Conservation (phyloP, 768 basidiomycete genomes). For the Termitomyces sp. region DNA sequence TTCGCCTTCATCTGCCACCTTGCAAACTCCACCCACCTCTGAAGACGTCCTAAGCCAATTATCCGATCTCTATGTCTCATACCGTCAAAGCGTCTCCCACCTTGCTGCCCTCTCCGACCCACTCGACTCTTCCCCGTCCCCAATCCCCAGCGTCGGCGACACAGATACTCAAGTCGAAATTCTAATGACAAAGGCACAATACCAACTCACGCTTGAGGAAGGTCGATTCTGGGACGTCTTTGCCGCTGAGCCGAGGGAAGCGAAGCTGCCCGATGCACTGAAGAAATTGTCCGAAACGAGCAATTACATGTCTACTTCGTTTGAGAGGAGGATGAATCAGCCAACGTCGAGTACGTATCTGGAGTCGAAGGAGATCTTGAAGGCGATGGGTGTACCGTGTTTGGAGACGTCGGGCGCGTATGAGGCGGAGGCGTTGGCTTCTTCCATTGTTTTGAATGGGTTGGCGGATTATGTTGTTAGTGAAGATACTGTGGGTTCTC, state of each 20-base stretch:
- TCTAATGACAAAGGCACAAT: slow-evolving; percentile 57
- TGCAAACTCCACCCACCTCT: not conserved
- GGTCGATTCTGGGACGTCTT: slow-evolving; percentile 52
- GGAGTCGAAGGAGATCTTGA: slow-evolving; percentile 63
- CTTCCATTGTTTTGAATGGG: slow-evolving; percentile 68
- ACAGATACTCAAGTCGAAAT: slow-evolving; percentile 33
- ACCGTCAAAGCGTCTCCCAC: slow-evolving; percentile 39
- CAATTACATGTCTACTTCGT: slow-evolving; percentile 54
- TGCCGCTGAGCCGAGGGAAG: slow-evolving; percentile 7
- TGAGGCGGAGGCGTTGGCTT: slow-evolving; percentile 86
- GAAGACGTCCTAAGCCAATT: slow-evolving; percentile 31
- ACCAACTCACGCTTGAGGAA: slow-evolving; percentile 55
- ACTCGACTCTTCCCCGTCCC: slow-evolving; percentile 6
- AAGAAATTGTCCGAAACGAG: slow-evolving; percentile 37
- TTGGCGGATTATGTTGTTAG: slow-evolving; percentile 84
- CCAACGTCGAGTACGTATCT: slow-evolving; percentile 64
- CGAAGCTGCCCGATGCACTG: not conserved
- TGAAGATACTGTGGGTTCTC: slow-evolving; percentile 74
- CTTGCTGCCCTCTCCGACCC: slow-evolving; percentile 32
- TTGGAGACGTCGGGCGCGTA: slow-evolving; percentile 60
- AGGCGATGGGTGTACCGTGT: slow-evolving; percentile 80
- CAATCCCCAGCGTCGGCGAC: slow-evolving; percentile 15
- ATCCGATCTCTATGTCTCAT: slow-evolving; percentile 28
- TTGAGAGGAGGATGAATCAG: slow-evolving; percentile 50
- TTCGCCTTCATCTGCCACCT: not conserved